Evolutionary conservation across 345 rosid species (phyloP).

Genomic region (Populus simonii): DNA sequence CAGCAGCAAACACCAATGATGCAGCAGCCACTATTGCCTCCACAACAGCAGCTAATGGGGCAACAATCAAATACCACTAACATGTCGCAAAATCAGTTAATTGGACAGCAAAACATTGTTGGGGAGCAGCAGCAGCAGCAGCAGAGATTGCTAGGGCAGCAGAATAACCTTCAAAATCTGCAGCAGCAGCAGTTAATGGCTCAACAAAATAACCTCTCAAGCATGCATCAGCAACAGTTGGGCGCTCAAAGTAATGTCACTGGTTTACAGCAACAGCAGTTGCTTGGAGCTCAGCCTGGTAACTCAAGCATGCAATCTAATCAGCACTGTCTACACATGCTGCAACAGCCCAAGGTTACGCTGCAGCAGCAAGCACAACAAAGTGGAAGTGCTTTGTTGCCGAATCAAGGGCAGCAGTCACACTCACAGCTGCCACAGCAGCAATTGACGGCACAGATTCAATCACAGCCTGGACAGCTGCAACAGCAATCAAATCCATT

Average conservation of each 20-base stretch:
- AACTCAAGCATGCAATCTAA: conserved; percentile 66
- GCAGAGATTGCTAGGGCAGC: conserved; percentile 69
- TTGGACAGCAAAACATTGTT: conserved; percentile 57
- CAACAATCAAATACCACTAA: conserved; percentile 54
- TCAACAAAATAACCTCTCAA: conserved; percentile 43
- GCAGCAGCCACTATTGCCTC: conserved; percentile 40
- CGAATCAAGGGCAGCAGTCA: too few species aligned
- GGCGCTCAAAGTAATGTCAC: conserved; percentile 68
- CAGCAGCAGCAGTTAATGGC: conserved; percentile 60
- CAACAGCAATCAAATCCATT: conserved; percentile 66
- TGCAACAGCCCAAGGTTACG: conserved; percentile 70
- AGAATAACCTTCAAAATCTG: conserved; percentile 60
- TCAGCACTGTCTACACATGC: conserved; percentile 68
- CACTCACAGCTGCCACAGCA: too few species aligned
- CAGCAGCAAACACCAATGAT: conserved; percentile 69
- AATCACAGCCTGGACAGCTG: conserved; percentile 38
- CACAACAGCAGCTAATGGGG: conserved; percentile 48
- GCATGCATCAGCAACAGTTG: conserved; percentile 64
- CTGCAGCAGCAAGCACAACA: too few species aligned
- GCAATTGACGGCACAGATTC: too few species aligned
- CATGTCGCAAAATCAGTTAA: conserved; percentile 66
- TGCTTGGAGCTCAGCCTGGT: conserved; percentile 62
- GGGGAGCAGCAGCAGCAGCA: conserved; percentile 82
- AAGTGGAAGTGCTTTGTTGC: conserved; percentile 42
- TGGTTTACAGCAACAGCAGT: conserved; percentile 66